Evolutionary conservation across 1,284 basidiomycete genomes (phyloP), one percentile per base, ranked within the genome.

Genomic region (Athelia psychrophila): DNA sequence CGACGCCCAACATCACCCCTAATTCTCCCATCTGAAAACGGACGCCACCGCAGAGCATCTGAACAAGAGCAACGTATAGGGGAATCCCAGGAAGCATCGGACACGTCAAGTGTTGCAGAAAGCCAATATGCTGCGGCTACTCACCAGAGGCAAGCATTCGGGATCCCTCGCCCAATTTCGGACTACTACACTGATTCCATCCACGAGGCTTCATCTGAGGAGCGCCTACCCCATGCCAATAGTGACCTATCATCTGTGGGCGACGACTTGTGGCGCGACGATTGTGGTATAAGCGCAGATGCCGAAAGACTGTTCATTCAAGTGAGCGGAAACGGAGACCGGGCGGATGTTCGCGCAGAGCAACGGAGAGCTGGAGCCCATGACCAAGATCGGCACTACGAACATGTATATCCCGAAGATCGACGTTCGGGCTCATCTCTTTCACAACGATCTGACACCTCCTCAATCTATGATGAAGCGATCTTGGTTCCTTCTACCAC

Each of bases 251-350:
- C 77, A 0, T 76, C 78, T n/a, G 60, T 80, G 1, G 73, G 69
- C 15, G 71, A 72, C 44, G 64, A 66, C 9, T 57, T 66, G 20
- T 80, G 78, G 76, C 72, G 59, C 32, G 63, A 65, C 20, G 64
- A 68, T 32, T 63, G 63, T 12, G 73, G 72, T 38, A 58, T 81
- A 45, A 83, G 79, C 56, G 60, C 68, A 27, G 78, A 74, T 9
- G 82, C 82, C 0, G 77, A 81, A 54, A 79, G 73, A 30, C 63
- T 85, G 16, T 78, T 86, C 54, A 72, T 70, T 52, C 71, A 70
- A 27, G 55, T 81, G 35, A 69, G 69, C 53, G 53, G 56, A 53
- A 36, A 59, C 48, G 25, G 54, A 40, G 51, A 54, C 47, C 44
- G 55, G 35, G 54, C 48, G 50, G 50, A 49, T 25, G 6, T 30